Conservation (phyloP, 2,329 filamentous ascomycete species). For the Pseudonectria buxi region DNA sequence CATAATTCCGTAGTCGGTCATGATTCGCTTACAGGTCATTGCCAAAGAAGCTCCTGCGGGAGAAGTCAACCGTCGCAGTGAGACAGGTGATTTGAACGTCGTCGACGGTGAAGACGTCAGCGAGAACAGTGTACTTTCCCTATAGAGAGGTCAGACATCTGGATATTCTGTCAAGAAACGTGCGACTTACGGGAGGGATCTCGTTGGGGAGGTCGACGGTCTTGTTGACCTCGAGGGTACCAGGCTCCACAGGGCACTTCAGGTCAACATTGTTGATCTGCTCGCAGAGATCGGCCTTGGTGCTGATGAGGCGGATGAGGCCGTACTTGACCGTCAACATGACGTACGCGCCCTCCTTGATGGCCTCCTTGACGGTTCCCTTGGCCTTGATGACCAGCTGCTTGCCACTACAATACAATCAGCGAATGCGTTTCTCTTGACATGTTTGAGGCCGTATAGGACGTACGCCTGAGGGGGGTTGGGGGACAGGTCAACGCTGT, state of each 20-base stretch:
- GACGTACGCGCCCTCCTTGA: conserved; percentile 75
- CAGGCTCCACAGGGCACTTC: conserved; percentile 79
- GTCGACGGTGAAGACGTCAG: conserved; percentile 74
- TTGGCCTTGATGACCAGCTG: conserved; percentile 71
- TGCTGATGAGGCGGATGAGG: conserved; percentile 80
- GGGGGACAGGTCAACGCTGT: conserved; percentile 71
- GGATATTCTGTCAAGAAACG: neutral
- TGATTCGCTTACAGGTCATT: conserved; percentile 32
- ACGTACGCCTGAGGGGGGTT: conserved; percentile 85
- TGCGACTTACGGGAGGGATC: conserved; percentile 75
- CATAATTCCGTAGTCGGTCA: neutral
- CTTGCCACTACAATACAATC: conserved; percentile 54
- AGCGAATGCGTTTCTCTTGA: conserved; percentile 12
- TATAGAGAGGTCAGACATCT: conserved; percentile 30
- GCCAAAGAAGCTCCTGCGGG: conserved; percentile 32
- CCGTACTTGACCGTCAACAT: conserved; percentile 87
- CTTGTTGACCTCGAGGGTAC: conserved; percentile 67
- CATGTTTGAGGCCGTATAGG: conserved; percentile 6
- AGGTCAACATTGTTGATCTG: conserved; percentile 83
- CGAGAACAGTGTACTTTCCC: conserved; percentile 86
- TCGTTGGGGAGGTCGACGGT: conserved; percentile 75
- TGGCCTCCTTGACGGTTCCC: conserved; percentile 64
- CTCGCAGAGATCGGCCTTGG: conserved; percentile 78
- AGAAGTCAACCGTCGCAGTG: conserved; percentile 64
- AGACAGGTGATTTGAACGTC: conserved; percentile 78